These are phyloP conservation scores for Chytriomyces sp. DNA, from an alignment of 192 early-diverging fungal species.

Conservation along the genomic window DNA sequence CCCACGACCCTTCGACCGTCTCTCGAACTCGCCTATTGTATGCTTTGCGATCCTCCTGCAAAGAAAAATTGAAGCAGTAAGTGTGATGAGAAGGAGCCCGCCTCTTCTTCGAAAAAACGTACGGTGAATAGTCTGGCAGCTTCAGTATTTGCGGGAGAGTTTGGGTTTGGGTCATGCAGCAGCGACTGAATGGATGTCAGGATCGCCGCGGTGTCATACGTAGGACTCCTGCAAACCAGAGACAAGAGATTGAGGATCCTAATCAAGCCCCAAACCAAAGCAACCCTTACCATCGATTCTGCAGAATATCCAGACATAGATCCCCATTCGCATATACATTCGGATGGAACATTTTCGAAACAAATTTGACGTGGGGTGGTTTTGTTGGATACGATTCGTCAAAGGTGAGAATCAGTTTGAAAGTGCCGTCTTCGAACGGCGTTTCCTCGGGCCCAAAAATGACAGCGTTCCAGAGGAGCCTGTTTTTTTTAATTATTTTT, in stretches of 20 bases:
- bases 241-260: not conserved
- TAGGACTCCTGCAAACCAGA: constrained; percentile 66
- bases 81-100: not conserved
- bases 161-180: constrained; percentile 96
- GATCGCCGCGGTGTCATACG: constrained; percentile 92
- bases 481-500: no score
- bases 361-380: constrained; percentile 93
- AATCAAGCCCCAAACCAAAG: not conserved
- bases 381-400: constrained; percentile 99
- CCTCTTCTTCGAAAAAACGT: not conserved
- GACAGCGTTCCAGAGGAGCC: constrained; percentile 98
- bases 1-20: constrained; percentile 88
- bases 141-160: constrained; percentile 95
- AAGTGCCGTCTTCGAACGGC: constrained; percentile 96
- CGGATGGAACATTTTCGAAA: constrained; percentile 96
- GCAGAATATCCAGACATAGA: constrained; percentile 96
- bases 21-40: constrained; percentile 90
- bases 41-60: constrained; percentile 87
- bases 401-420: constrained; percentile 91
- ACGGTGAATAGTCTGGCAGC: constrained; percentile 83
- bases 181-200: constrained; percentile 94
- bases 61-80: not conserved
- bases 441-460: constrained; percentile 94
- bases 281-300: constrained; percentile 82
- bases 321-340: constrained; percentile 97